Evolutionary conservation across 2,329 filamentous ascomycete genomes (phyloP).

Genomic region (Clonostachys byssicola): DNA sequence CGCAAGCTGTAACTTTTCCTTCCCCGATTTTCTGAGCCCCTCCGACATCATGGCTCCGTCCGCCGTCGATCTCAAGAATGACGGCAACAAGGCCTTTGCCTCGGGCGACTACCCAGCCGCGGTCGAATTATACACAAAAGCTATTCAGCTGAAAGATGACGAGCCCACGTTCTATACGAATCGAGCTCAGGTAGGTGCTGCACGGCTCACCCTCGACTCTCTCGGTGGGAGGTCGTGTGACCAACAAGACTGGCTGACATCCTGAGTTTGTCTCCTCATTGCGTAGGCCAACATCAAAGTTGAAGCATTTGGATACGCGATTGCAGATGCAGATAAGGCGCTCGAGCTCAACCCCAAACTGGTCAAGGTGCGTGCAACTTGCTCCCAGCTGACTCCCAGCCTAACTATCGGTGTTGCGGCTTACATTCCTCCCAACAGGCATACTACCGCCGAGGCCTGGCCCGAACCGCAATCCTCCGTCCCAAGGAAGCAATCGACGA

Average conservation of each 20-base stretch:
- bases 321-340: constrained; percentile 85
- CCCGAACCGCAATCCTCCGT: constrained; percentile 85
- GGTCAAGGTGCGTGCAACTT: constrained; percentile 65
- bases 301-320: constrained; percentile 90
- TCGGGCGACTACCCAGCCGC: constrained; percentile 82
- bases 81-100: constrained; percentile 91
- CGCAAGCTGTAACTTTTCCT: neutral
- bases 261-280: neutral
- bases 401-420: neutral
- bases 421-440: constrained; percentile 51
- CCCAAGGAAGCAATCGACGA: constrained; percentile 86
- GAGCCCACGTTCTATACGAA: constrained; percentile 93
- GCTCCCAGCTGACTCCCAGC: neutral
- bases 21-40: neutral
- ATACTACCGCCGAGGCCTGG: constrained; percentile 89
- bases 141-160: constrained; percentile 77
- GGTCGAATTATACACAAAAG: constrained; percentile 79
- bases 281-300: constrained; percentile 88
- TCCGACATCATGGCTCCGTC: constrained; percentile 46
- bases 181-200: constrained; percentile 73
- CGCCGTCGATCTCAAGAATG: constrained; percentile 81
- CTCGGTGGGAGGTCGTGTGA: constrained; percentile 5
- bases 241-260: neutral
- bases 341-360: constrained; percentile 85
- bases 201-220: neutral